Evolutionary conservation across 2,329 filamentous ascomycete genomes (phyloP).

Genomic region (Rhynchosporium secalis): DNA sequence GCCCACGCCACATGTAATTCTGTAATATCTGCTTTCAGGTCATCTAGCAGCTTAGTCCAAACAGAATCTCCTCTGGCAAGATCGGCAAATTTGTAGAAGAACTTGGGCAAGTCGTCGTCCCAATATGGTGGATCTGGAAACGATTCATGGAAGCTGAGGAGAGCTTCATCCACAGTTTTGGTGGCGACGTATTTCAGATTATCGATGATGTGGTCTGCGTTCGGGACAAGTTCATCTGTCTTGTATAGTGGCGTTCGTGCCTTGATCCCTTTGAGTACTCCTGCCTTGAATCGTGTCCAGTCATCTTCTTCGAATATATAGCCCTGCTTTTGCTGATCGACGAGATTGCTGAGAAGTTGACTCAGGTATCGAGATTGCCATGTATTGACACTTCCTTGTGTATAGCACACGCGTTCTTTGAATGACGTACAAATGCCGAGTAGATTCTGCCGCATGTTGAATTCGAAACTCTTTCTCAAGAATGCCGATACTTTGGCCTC

Average conservation of each 20-base stretch:
- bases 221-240: slow-evolving; percentile 37
- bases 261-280: slow-evolving; percentile 5
- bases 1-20: slow-evolving; percentile 24
- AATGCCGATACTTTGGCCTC: slow-evolving; percentile 43
- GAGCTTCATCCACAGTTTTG: slow-evolving; percentile 40
- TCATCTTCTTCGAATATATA: slow-evolving; percentile 48
- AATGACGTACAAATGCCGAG: slow-evolving; percentile 65
- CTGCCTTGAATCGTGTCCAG: slow-evolving; percentile 43
- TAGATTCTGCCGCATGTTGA: slow-evolving; percentile 56
- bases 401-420: slow-evolving; percentile 64
- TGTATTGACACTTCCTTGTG: slow-evolving; percentile 51
- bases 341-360: slow-evolving; percentile 52
- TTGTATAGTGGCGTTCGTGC: slow-evolving; percentile 44
- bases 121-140: slow-evolving; percentile 23
- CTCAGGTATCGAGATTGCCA: slow-evolving; percentile 50
- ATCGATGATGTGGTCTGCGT: slow-evolving; percentile 58
- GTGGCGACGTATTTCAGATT: slow-evolving; percentile 59
- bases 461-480: slow-evolving; percentile 54
- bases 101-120: slow-evolving; percentile 32
- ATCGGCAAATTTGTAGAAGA: slow-evolving; percentile 22
- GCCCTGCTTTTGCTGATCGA: slow-evolving; percentile 60
- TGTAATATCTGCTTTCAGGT: slow-evolving; percentile 20
- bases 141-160: slow-evolving; percentile 33
- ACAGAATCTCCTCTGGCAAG: slow-evolving; percentile 17
- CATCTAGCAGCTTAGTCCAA: slow-evolving; percentile 22